Conservation (phyloP, 2,329 filamentous ascomycete genomes). For the Claviceps arundinis region DNA sequence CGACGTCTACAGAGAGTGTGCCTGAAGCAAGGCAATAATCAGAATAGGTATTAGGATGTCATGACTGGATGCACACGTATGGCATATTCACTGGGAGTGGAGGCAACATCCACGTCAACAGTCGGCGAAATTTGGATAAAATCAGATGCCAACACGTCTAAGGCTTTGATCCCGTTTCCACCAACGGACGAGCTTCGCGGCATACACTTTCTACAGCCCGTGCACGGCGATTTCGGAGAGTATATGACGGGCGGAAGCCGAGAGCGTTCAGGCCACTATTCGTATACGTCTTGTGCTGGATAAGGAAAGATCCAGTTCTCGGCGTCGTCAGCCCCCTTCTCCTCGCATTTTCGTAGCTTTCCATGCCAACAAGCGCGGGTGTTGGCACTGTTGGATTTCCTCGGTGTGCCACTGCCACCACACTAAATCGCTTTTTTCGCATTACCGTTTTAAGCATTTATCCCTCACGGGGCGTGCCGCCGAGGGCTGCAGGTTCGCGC, state of each 20-base stretch:
- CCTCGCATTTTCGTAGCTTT: not conserved
- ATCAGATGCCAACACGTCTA: too few species aligned
- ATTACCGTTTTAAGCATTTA: not conserved
- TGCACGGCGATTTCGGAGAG: too few species aligned
- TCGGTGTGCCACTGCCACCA: not conserved
- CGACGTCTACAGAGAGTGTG: not conserved
- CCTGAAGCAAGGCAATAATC: not conserved
- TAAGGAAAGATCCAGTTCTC: not conserved
- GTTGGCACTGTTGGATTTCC: not conserved
- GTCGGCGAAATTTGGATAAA: not conserved
- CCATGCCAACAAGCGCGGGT: not conserved
- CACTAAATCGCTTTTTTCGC: not conserved
- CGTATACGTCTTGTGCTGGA: not conserved
- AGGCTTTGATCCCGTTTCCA: too few species aligned
- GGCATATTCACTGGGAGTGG: constrained; percentile 31
- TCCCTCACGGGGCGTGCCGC: not conserved
- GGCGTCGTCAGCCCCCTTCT: too few species aligned
- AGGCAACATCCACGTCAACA: not conserved
- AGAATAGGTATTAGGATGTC: constrained; percentile 15
- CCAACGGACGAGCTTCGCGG: too few species aligned
- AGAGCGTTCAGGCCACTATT: too few species aligned
- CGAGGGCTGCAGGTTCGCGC: not conserved
- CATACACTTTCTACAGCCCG: too few species aligned
- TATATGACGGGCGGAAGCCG: too few species aligned
- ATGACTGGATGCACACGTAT: constrained; percentile 18